Percentiles rank a stretch among this genome's conserved stretches.
Conservation (phyloP, 352 stramenopile genomes). For the Phytopythium helicoides region DNA sequence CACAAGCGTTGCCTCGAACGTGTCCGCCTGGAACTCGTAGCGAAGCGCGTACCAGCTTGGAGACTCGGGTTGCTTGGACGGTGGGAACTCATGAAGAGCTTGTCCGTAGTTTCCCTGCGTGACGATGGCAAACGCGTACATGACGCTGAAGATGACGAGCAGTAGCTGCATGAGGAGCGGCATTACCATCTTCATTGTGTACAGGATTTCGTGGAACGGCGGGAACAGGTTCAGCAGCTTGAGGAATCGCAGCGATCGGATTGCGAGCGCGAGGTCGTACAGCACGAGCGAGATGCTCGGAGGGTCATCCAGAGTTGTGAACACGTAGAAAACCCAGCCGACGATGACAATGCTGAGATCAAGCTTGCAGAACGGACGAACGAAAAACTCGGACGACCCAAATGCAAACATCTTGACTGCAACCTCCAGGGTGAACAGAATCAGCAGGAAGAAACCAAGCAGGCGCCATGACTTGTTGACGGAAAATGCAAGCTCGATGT, state of each 20-base stretch:
- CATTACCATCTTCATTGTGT: conserved; percentile 83
- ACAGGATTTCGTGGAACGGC: conserved; percentile 83
- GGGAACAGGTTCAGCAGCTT: conserved; percentile 83
- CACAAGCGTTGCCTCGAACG: conserved; percentile 72
- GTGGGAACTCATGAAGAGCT: conserved; percentile 53
- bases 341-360: conserved; percentile 70
- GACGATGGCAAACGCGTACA: conserved; percentile 81
- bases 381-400: conserved; percentile 69
- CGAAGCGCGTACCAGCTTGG: conserved; percentile 68
- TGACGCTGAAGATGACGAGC: conserved; percentile 83
- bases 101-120: conserved; percentile 76
- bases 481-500: conserved; percentile 73
- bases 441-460: conserved; percentile 63
- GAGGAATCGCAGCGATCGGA: conserved; percentile 73
- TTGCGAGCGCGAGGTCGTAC: conserved; percentile 71
- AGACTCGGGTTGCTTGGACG: conserved; percentile 39
- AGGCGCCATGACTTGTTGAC: conserved; percentile 73
- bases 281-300: conserved; percentile 70
- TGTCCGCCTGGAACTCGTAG: conserved; percentile 76
- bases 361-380: conserved; percentile 72
- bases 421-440: conserved; percentile 75
- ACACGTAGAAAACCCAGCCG: conserved; percentile 76
- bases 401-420: conserved; percentile 82
- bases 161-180: conserved; percentile 76
- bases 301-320: conserved; percentile 59